These are phyloP conservation scores for Luffa aegyptiaca DNA, from an alignment of 306 rosid species.

Conservation along the genomic window DNA sequence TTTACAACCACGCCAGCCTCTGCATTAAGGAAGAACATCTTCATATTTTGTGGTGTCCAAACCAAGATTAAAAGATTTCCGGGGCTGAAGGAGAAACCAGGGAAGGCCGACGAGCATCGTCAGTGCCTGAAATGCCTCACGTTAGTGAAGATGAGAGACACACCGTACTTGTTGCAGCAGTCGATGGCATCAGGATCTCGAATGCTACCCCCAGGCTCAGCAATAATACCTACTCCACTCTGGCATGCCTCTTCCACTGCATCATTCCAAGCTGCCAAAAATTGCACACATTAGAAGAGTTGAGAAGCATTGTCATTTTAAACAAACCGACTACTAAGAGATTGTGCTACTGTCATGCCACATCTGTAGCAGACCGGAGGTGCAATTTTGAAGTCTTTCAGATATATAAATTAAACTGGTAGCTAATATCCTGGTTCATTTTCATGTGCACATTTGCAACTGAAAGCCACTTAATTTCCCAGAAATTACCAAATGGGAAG, in stretches of 20 bases:
- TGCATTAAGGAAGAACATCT: not conserved
- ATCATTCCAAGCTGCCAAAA: slow-evolving; percentile 78
- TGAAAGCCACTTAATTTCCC: not conserved
- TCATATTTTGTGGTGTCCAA: not conserved
- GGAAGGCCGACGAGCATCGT: not conserved
- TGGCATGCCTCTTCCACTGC: slow-evolving; percentile 95
- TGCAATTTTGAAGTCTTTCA: not conserved
- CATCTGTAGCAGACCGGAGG: not conserved
- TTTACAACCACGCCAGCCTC: not conserved
- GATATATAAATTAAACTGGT: not conserved
- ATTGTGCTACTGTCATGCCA: not conserved
- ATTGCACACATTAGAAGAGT: not conserved
- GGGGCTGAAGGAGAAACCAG: not conserved
- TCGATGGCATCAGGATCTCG: slow-evolving; percentile 80
- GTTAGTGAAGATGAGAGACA: slow-evolving; percentile 70
- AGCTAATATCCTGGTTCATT: not conserved
- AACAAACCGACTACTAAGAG: not conserved
- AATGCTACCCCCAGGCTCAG: slow-evolving; percentile 87
- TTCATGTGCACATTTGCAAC: not conserved
- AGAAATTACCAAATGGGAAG: slow-evolving; percentile 77
- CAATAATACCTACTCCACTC: slow-evolving; percentile 56
- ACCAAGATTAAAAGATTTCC: not conserved
- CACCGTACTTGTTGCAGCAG: slow-evolving; percentile 82
- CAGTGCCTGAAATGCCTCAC: slow-evolving; percentile 89
- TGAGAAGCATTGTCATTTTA: not conserved